Conservation (phyloP, 805 yeast genomes). For the Suhomyces canberraensis region DNA sequence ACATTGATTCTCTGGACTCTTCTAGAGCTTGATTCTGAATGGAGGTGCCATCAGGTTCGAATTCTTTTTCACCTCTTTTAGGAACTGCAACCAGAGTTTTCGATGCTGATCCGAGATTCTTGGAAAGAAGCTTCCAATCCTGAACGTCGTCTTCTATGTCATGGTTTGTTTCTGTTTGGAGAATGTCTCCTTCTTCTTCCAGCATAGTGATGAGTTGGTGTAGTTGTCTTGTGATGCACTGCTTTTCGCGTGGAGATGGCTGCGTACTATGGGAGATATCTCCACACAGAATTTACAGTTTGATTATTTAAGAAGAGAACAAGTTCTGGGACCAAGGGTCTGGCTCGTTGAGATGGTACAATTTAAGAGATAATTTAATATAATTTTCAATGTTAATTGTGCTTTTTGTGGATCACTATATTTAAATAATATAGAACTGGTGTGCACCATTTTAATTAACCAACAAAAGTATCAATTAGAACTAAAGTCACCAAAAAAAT, state of each 20-base stretch:
- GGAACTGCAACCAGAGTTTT: conserved; percentile 41
- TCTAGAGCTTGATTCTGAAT: conserved; percentile 48
- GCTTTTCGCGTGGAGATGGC: conserved; percentile 1
- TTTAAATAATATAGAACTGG: too few relatives aligned
- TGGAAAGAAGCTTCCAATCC: conserved; percentile 47
- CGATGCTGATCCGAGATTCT: conserved; percentile 6
- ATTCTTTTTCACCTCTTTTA: conserved; percentile 81
- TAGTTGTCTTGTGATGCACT: too few relatives aligned
- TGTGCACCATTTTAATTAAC: too few relatives aligned
- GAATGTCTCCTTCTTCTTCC: conserved; percentile 8
- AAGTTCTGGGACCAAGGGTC: too few relatives aligned
- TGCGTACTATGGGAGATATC: neutral
- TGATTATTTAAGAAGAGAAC: too few relatives aligned
- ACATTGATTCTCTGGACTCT: conserved; percentile 68
- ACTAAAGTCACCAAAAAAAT: too few relatives aligned
- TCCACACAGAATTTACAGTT: neutral
- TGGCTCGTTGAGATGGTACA: too few relatives aligned
- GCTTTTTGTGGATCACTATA: too few relatives aligned
- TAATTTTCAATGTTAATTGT: too few relatives aligned
- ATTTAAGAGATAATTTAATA: too few relatives aligned
- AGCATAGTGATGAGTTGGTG: neutral
- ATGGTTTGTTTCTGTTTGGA: conserved; percentile 4
- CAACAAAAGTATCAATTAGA: too few relatives aligned
- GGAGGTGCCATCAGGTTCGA: conserved; percentile 73
- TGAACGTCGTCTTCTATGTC: conserved; percentile 46